Evolutionary conservation across 768 basidiomycete genomes (phyloP).

Genomic region (Russula virescens): DNA sequence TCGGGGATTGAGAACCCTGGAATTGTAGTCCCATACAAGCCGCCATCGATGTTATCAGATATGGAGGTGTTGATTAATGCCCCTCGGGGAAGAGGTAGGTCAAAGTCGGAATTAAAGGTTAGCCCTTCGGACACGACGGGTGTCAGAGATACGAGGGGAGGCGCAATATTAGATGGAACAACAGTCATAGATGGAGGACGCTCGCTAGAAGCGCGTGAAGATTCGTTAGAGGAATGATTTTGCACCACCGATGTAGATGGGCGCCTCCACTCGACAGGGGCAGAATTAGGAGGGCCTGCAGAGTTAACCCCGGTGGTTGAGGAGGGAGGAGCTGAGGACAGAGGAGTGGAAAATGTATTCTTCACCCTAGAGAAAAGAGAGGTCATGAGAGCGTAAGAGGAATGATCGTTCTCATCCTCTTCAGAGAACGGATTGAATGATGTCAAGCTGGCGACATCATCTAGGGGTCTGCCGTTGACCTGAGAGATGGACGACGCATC

Average conservation of each 20-base stretch:
- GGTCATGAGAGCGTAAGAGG: constrained; percentile 78
- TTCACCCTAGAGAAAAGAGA: constrained; percentile 78
- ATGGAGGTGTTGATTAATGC: constrained; percentile 46
- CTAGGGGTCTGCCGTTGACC: constrained; percentile 49
- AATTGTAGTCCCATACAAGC: constrained; percentile 66
- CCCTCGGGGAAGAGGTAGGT: constrained; percentile 50
- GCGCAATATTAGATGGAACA: constrained; percentile 53
- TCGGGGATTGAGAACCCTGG: constrained; percentile 92
- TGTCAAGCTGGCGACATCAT: constrained; percentile 70
- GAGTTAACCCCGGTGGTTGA: constrained; percentile 29
- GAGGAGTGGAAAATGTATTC: constrained; percentile 65
- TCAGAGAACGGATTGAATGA: constrained; percentile 92
- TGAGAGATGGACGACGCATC: constrained; percentile 51
- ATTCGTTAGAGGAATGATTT: constrained; percentile 41
- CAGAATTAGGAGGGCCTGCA: constrained; percentile 30
- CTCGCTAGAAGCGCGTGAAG: constrained; percentile 47
- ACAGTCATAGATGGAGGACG: constrained; percentile 53
- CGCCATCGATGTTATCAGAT: constrained; percentile 51
- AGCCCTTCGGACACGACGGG: constrained; percentile 78
- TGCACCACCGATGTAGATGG: constrained; percentile 46
- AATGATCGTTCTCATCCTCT: constrained; percentile 86
- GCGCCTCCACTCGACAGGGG: constrained; percentile 49
- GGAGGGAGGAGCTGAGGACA: constrained; percentile 45
- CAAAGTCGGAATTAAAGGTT: constrained; percentile 60
- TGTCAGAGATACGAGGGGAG: constrained; percentile 79